Base-by-base conservation (phyloP, 2,329 filamentous ascomycete genomes). In the Cladosporium sp. region DNA sequence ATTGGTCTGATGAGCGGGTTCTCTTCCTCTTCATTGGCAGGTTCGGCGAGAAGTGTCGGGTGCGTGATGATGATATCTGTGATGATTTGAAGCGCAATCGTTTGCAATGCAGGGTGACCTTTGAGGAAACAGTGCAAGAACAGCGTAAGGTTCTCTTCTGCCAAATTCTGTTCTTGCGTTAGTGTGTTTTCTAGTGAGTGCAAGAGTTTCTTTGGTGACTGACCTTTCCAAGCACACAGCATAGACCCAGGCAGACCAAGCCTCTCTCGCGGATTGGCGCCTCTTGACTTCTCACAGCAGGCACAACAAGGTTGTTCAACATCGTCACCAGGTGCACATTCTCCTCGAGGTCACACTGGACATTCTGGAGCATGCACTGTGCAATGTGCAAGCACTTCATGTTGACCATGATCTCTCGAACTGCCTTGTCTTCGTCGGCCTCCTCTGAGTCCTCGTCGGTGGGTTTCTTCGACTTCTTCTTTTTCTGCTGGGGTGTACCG, bases 371-470 rank as follows among this genome's bases (percentile, higher is more conserved):
- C 88, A 97, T 96, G 75, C 90, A 97, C 69, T 96, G 89, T 20
- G 95, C 91, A 59, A 99, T 96, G 65, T 96, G 88, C 55, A 99
- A 78, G 68, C 93, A 97, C 72, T 97, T 97, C 82, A 96, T 91
- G 74, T 97, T 97, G 68, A 97, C 87, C 75, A 96, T 84, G 64
- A 96, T 93, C 70, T 96, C 90, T 58, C 83, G 85, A 58, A 96
- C 83, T 1, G 88, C 89, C 72, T 91, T 95, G 41, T 77, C 76
- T 58, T 82, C 79, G 47, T 82, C 78, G 43, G 73, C 78, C 61
- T 83, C 79, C 8, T 82, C 80, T 56, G 85, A 82, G 58, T 82
- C 78, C 58, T 88, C 86, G 51, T 86, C 83, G 44, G 73, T 80
- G 41, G 68, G 53, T 1, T 68, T 76, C 62, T 60, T 71, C 36